Evolutionary conservation across 169 alveolate genomes (phyloP).

Genomic region (Plasmodium vivax): DNA sequence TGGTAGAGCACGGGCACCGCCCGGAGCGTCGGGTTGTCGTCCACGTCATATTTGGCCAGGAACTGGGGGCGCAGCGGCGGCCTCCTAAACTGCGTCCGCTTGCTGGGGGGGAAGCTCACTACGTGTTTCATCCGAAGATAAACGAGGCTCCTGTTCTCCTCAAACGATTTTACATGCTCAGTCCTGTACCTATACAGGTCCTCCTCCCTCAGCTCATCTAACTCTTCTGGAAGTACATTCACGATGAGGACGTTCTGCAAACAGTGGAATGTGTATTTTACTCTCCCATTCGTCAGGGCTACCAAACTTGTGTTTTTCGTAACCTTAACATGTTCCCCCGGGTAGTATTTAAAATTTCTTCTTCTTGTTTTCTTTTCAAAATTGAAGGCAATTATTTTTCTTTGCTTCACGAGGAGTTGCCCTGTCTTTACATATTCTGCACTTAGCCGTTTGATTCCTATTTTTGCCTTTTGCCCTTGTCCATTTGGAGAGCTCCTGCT

Average conservation of each 20-base stretch:
- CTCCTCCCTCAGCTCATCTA: constrained; percentile 86
- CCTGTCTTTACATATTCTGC: constrained; percentile 90
- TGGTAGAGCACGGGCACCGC: constrained; percentile 75
- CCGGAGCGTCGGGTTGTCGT: constrained; percentile 87
- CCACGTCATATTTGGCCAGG: constrained; percentile 80
- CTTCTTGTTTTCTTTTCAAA: constrained; percentile 79
- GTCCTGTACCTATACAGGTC: constrained; percentile 92
- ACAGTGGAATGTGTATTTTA: constrained; percentile 89
- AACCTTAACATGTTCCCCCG: constrained; percentile 87
- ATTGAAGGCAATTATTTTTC: constrained; percentile 85
- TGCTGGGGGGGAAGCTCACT: constrained; percentile 68
- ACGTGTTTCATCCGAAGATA: constrained; percentile 86
- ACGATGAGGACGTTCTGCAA: constrained; percentile 82
- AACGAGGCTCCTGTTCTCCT: constrained; percentile 87
- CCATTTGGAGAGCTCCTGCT: constrained; percentile 90
- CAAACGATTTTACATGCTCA: constrained; percentile 87
- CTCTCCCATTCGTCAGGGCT: constrained; percentile 86
- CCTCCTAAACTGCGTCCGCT: constrained; percentile 70
- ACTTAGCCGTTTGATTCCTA: constrained; percentile 87
- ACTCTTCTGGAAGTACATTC: constrained; percentile 89
- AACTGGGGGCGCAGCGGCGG: constrained; percentile 88
- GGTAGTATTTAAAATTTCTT: constrained; percentile 88
- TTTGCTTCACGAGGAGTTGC: constrained; percentile 81
- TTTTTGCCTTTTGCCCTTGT: constrained; percentile 88
- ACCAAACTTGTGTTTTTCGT: constrained; percentile 83